Evolutionary conservation across 148 eudicot species (phyloP).

Genomic region (Amaranthus palmeri): DNA sequence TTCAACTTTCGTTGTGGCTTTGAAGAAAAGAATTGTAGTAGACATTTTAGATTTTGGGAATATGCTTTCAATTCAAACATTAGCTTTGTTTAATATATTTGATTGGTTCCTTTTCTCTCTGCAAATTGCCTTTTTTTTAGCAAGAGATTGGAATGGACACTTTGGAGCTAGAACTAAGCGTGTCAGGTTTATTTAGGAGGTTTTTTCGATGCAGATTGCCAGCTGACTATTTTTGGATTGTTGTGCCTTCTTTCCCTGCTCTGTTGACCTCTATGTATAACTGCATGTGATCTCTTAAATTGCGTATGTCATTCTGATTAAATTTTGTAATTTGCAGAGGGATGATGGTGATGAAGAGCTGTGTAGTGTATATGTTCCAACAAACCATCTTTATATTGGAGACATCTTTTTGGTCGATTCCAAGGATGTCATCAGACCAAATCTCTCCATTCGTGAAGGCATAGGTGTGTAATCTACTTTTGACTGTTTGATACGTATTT

Average conservation of each 20-base stretch:
- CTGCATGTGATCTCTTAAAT: background rate
- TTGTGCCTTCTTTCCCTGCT: background rate
- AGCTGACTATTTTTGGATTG: background rate
- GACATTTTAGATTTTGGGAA: background rate
- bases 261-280: background rate
- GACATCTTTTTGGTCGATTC: constrained; percentile 77
- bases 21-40: too few species aligned
- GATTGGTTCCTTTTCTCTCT: background rate
- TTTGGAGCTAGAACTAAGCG: background rate
- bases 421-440: constrained; percentile 79
- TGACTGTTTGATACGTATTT: background rate
- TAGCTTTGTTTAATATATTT: background rate
- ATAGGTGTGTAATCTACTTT: constrained; percentile 49
- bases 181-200: background rate
- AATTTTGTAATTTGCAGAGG: constrained; percentile 34
- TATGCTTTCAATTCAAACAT: too few species aligned
- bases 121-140: background rate
- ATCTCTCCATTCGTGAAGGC: constrained; percentile 89
- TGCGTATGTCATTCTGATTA: background rate
- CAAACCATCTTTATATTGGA: constrained; percentile 87
- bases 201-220: background rate
- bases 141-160: background rate
- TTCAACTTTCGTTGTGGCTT: too few species aligned
- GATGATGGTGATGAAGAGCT: constrained; percentile 86
- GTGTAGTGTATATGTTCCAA: constrained; percentile 89